Evolutionary conservation across 108 stramenopile species (phyloP), one percentile per base, ranked within the genome.

Genomic region (Hondaea fermentalgiana): DNA sequence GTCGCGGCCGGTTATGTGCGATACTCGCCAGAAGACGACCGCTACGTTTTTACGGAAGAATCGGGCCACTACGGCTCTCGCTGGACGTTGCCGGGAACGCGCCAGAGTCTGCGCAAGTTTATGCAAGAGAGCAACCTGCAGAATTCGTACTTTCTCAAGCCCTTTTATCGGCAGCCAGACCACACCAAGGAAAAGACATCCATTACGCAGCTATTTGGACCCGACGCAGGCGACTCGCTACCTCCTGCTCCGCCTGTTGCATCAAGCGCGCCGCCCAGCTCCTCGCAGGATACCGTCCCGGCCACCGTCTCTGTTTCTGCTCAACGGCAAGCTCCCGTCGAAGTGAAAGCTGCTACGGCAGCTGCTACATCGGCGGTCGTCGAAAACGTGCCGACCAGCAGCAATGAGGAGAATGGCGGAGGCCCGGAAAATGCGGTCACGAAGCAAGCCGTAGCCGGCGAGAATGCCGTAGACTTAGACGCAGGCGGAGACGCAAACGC

Each of bases 41-140:
- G 76, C n/a, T 83, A 28, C 28, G 76, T 83, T 45, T 83, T 83
- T 45, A 83, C 76, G 0, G 76, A 83, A 23, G 76, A 83, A 23
- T 53, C 49, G 1, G 76, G 76, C 10, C 76, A 83, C 28, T 83
- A 83, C 28, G 76, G 76, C 12, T 83, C 51, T 47, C 76, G 76
- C n/a, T 83, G 76, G 76, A 83, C 76, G n/a, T 23, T 83, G 49
- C 76, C 76, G 6, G 76, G 76, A 10, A 83, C 76, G n/a, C 76
- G 76, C 49, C 76, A 83, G 51, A 83, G 76, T 23, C 51, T 83
- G 51, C 49, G 51, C 76, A 83, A 53, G 49, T 83, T 83, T 1
- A 83, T 83, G 76, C 49, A 83, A 35, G 76, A 83, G 51, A 83
- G 76, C 3, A 53, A 53, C 49, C 23, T 83, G n/a, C 49, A 47